Percentiles rank a stretch among this genome's conserved stretches.
Evolutionary conservation across 2,329 filamentous ascomycete genomes (phyloP).

Genomic region (Neonectria coccinea): DNA sequence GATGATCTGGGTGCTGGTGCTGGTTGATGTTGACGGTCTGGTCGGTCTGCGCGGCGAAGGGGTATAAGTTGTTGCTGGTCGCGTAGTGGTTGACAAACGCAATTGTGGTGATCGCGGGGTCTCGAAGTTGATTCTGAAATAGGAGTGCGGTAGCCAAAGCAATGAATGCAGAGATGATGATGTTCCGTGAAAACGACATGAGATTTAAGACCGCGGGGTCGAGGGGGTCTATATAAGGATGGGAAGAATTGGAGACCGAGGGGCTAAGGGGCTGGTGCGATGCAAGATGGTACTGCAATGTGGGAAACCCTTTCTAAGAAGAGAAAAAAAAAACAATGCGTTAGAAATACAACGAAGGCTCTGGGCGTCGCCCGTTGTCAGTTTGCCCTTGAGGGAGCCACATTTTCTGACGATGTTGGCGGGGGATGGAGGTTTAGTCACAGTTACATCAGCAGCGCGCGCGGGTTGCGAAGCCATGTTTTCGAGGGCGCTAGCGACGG

Average conservation of each 20-base stretch:
- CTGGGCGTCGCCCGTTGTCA: constrained; percentile 5
- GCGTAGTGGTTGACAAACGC: constrained; percentile 33
- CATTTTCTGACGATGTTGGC: constrained; percentile 12
- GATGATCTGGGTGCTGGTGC: constrained; percentile 33
- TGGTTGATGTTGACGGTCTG: constrained; percentile 19
- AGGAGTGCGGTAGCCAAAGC: constrained; percentile 46
- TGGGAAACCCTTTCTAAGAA: background rate
- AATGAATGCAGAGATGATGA: constrained; percentile 47
- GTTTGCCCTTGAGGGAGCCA: constrained; percentile 4
- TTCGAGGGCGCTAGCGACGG: constrained; percentile 22
- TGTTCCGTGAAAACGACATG: constrained; percentile 49
- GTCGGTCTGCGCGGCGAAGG: constrained; percentile 4
- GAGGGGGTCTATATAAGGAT: constrained; percentile 37
- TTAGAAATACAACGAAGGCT: constrained; percentile 23
- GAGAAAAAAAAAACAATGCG: background rate
- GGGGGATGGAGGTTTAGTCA: constrained; percentile 25
- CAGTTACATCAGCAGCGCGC: constrained; percentile 25
- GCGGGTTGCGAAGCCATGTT: constrained; percentile 3
- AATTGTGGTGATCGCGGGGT: constrained; percentile 35
- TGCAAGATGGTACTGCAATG: background rate
- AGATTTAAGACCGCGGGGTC: constrained; percentile 31
- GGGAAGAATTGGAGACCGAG: constrained; percentile 10
- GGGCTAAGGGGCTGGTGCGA: constrained; percentile 16
- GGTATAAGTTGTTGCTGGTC: constrained; percentile 9
- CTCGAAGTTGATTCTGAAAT: constrained; percentile 41